Base-by-base conservation (phyloP, 2,329 filamentous ascomycete species). In the Dissoconium aciculare region DNA sequence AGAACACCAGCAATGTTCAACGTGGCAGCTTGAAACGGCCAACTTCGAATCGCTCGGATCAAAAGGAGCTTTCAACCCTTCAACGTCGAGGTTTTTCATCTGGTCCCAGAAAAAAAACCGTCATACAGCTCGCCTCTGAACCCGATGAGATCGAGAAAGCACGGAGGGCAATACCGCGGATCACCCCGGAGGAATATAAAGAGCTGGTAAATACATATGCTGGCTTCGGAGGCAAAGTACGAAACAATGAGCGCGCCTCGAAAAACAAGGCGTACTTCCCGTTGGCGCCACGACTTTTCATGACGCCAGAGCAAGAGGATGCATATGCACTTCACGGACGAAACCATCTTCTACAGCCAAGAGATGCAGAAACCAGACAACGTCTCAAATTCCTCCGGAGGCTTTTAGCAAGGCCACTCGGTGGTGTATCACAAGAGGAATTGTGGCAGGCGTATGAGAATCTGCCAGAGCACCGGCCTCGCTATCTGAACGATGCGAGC, bases 361-460 rank as follows among this genome's bases (percentile, higher is more conserved):
- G 40, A 30, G 37, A 43, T 15, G 31, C 31, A 6, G 29, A 39
- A 16, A 47, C 51, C 31, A 33, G 36, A 10, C 14, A 32, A 4
- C 17, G 31, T n/a, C 29, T 53, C 11, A 16, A 32, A 12, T 23
- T 27, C n/a, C 34, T 51, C 11, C 23, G 28, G 10, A 16, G 11
- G 6, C 21, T 39, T 1, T 32, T 47, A 6, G 14, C 14, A 9
- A 34, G 33, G 11, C 21, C 37, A 9, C 31, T 23, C 6, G 49
- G 47, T 4, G 31, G 19, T 5, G 26, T 46, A n/a, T 35, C 36
- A 3, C 41, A 32, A 14, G 14, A 39, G 5, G 21, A 58, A 8
- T 47, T 74, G 4, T 75, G 64, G 46, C 49, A 59, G 10, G 53
- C 61, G 1, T 77, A 74, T 49, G 57, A 58, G 38, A 47, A 52